Conservation (phyloP, 805 yeast genomes). For the Groenewaldozyma tartarivorans region DNA sequence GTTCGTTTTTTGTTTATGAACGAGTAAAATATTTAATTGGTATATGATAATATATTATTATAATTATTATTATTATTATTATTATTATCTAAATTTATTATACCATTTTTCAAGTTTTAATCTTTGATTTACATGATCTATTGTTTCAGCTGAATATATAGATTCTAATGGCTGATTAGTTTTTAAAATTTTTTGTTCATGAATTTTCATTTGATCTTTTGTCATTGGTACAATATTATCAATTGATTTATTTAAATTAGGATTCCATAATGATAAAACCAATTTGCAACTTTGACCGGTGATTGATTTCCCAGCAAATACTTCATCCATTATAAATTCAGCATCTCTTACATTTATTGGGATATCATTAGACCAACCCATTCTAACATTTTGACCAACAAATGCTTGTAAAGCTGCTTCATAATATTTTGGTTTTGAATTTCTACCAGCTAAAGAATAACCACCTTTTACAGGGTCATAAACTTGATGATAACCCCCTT, state of each 20-base stretch:
- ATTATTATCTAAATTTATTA: slow-evolving; percentile 39
- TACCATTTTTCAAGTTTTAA: slow-evolving; percentile 70
- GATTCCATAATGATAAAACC: slow-evolving; percentile 80
- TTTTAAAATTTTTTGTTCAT: slow-evolving; percentile 63
- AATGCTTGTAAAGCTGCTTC: slow-evolving; percentile 75
- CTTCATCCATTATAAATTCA: slow-evolving; percentile 80
- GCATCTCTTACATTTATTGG: slow-evolving; percentile 62
- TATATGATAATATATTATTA: slow-evolving; percentile 32
- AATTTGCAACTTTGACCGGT: slow-evolving; percentile 74
- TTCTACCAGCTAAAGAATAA: slow-evolving; percentile 71
- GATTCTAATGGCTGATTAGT: slow-evolving; percentile 56
- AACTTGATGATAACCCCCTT: slow-evolving; percentile 56
- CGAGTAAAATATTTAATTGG: slow-evolving; percentile 64
- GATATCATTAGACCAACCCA: slow-evolving; percentile 47
- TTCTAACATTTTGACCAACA: slow-evolving; percentile 78
- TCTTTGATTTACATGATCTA: slow-evolving; percentile 51
- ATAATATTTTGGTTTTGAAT: slow-evolving; percentile 68
- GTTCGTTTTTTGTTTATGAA: slow-evolving; percentile 91
- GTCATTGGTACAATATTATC: slow-evolving; percentile 85
- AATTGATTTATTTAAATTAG: slow-evolving; percentile 47
- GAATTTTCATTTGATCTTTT: slow-evolving; percentile 72
- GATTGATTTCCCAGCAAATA: slow-evolving; percentile 83
- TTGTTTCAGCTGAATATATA: slow-evolving; percentile 53
- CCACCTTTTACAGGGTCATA: slow-evolving; percentile 44
- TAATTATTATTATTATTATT: not conserved